A percentile compares a stretch with the other conserved stretches of the same genome.
phyloP scores from a whole-genome alignment of 176 grass and related monocot species.

The Carex scoparia region DNA sequence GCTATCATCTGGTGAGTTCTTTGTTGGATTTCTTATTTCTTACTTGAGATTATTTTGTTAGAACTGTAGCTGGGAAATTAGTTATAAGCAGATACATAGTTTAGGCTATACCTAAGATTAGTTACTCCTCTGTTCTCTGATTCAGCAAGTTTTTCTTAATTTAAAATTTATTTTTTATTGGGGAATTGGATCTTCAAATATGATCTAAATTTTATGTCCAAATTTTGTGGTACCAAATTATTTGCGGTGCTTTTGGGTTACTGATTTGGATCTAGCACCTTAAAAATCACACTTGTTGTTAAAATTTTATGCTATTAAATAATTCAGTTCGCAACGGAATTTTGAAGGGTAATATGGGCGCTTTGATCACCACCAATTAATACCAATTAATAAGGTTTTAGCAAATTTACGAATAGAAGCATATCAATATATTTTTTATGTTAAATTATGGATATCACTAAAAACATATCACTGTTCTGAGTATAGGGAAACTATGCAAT shows the following conservation, averaged over 20 bases:
- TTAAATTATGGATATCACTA: not conserved
- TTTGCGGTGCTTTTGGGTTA: not conserved
- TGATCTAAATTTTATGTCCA: not conserved
- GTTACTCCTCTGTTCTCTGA: not conserved
- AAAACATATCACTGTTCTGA: not conserved
- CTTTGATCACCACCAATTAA: not conserved
- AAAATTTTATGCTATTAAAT: not conserved
- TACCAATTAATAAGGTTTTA: not conserved
- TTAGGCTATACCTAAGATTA: not conserved
- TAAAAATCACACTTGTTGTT: not conserved
- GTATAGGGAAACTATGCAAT: not conserved
- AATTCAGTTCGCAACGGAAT: not conserved
- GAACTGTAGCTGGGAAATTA: not conserved
- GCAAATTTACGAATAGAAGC: not conserved
- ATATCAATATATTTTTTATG: not conserved
- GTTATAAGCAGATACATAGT: not conserved
- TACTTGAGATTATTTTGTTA: not conserved
- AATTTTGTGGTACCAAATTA: not conserved
- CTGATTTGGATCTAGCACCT: not conserved
- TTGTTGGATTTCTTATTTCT: not conserved
- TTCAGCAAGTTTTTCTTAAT: not conserved
- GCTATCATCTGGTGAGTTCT: constrained; percentile 48
- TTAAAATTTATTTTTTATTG: not conserved
- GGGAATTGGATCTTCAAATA: not conserved
- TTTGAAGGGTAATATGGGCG: not conserved